phyloP scores from a whole-genome alignment of 139 green algal species.

The Chlamydomonas applanata region DNA sequence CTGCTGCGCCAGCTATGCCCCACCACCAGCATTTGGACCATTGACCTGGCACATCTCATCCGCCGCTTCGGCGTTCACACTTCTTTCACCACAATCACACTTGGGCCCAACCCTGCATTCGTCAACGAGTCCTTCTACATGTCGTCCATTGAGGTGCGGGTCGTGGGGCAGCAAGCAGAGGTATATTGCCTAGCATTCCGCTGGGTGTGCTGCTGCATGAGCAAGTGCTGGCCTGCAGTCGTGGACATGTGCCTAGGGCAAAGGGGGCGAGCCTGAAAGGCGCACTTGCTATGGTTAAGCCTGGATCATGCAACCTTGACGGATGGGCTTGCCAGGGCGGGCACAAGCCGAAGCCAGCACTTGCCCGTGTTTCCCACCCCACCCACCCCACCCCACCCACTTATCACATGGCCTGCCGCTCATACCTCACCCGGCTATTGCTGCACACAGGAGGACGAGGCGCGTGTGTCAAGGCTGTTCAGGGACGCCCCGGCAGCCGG shows the following conservation, averaged over 20 bases:
- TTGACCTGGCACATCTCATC: slow-evolving; percentile 89
- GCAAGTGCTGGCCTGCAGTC: too few relatives aligned
- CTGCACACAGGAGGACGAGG: slow-evolving; percentile 69
- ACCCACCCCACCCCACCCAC: too few relatives aligned
- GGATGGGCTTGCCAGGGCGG: too few relatives aligned
- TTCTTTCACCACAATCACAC: slow-evolving; percentile 68
- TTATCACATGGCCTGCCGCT: too few relatives aligned
- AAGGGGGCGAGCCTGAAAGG: too few relatives aligned
- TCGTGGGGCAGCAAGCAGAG: background rate
- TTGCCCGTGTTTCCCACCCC: too few relatives aligned
- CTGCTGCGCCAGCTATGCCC: slow-evolving; percentile 57
- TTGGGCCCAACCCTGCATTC: slow-evolving; percentile 84
- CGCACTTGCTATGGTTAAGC: too few relatives aligned
- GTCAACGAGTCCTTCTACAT: slow-evolving; percentile 85
- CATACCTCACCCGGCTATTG: slow-evolving; percentile 15
- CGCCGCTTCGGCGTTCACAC: slow-evolving; percentile 63
- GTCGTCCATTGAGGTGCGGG: slow-evolving; percentile 17
- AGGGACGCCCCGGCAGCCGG: slow-evolving; percentile 40
- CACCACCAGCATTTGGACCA: slow-evolving; percentile 87
- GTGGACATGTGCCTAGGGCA: too few relatives aligned
- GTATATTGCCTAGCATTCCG: background rate
- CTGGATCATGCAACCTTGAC: too few relatives aligned
- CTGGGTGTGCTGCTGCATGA: background rate
- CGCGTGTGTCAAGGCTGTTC: slow-evolving; percentile 78
- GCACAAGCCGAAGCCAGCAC: too few relatives aligned